These are phyloP conservation scores for Thraustochytrium striatum DNA, from an alignment of 352 stramenopile species.

Conservation along the genomic window DNA sequence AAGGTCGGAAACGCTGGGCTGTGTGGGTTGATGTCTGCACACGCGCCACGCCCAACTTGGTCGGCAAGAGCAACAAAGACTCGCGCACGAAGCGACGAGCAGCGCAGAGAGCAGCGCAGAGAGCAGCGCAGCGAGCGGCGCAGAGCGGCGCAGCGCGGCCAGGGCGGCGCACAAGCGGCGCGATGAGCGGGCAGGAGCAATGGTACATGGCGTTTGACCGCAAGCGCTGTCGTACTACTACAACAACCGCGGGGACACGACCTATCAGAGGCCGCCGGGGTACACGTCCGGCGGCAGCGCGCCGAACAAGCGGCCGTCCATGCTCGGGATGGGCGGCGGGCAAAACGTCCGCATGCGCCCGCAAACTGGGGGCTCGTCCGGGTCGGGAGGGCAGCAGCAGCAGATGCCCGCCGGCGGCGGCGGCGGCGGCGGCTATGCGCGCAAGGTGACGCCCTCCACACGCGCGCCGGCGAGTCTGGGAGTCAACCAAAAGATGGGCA, in stretches of 20 bases:
- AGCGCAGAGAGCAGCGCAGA: no score
- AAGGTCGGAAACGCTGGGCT: no score
- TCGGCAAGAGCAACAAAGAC: no score
- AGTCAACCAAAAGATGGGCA: slow-evolving; percentile 27
- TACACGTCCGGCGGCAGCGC: neutral
- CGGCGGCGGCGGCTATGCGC: neutral
- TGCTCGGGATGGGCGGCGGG: neutral
- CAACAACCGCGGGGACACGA: neutral
- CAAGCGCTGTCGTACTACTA: neutral
- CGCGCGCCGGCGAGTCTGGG: slow-evolving; percentile 15
- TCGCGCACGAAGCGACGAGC: no score
- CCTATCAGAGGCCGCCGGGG: neutral
- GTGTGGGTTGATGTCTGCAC: no score
- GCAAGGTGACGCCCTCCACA: neutral
- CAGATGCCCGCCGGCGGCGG: no score
- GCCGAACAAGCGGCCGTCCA: neutral
- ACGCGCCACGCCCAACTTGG: no score
- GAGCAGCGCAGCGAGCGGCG: no score
- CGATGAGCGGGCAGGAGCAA: no score
- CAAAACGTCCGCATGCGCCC: neutral
- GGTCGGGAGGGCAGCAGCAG: no score
- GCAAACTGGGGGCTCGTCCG: neutral
- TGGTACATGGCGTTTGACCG: neutral
- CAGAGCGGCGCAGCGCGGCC: no score
- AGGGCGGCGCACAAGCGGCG: no score